Evolutionary conservation across 2,329 filamentous ascomycete genomes (phyloP), one percentile per base, ranked within the genome.

Genomic region (Aspergillus luchuensis): DNA sequence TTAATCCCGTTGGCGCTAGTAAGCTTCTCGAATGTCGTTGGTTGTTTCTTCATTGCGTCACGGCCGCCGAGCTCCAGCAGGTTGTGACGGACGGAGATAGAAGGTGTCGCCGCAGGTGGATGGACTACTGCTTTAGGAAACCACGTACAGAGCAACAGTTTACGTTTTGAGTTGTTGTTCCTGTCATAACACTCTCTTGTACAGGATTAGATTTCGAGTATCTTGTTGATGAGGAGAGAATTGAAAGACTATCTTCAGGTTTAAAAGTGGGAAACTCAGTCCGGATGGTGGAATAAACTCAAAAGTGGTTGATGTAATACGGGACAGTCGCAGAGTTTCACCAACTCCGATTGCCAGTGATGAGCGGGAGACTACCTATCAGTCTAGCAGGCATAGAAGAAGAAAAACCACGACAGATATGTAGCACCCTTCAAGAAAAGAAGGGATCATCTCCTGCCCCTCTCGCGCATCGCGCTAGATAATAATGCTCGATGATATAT

Each of bases 21-120:
- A 30, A 10, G 53, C 53, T 56, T 56, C 53, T 56, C 53, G 53
- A 56, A 56, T 56, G 28, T 36, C 43, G 53, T 56, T 56, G 53
- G 53, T 19, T 21, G 39, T 30, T 56, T 30, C 53, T 30, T 28
- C 41, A 47, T 56, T 56, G 53, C 53, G 53, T 56, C 53, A 56
- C 53, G 53, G 53, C 25, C n/a, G 19, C 36, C 53, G 23, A 30
- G 23, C 33, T 47, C 53, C 28, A 30, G 13, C 17, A 19, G 39
- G 41, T 36, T 36, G 43, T 19, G 25, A 56, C 53, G 53, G 53
- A 56, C 53, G 39, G 39, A 47, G 38, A 45, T 30, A 33, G 39
- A 45, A 45, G 19, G 41, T 21, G 33, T 23, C 25, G 41, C 36
- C 39, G 53, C 39, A 56, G 39, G 19, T 15, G 19, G 28, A 21